phyloP scores from a whole-genome alignment of 768 basidiomycete genomes.

The Tricholoma terreum region DNA sequence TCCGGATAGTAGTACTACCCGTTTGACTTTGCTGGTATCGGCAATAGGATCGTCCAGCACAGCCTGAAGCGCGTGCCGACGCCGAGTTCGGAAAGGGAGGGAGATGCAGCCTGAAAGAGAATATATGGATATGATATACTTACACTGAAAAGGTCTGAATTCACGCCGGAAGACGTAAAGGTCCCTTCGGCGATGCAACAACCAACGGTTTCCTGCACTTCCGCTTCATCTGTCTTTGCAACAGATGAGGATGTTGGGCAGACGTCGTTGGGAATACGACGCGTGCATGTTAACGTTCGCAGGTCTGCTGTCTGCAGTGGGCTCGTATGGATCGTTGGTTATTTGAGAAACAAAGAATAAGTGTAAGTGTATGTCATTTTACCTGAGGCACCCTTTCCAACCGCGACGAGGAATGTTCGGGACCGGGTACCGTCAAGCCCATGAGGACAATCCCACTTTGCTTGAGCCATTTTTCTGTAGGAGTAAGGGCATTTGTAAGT shows the following conservation, averaged over 20 bases:
- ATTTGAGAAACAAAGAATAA: constrained; percentile 47
- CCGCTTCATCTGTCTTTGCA: constrained; percentile 80
- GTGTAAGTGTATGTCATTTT: neutral
- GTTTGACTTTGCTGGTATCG: constrained; percentile 41
- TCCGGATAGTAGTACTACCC: constrained; percentile 74
- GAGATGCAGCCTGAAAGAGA: constrained; percentile 62
- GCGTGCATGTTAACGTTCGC: constrained; percentile 79
- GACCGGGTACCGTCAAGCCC: constrained; percentile 91
- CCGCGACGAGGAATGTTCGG: constrained; percentile 88
- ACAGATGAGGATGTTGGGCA: constrained; percentile 88
- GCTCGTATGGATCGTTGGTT: constrained; percentile 63
- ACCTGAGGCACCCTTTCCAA: constrained; percentile 92
- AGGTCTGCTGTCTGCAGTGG: constrained; percentile 24
- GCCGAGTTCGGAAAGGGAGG: constrained; percentile 58
- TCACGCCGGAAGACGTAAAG: constrained; percentile 72
- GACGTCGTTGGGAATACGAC: constrained; percentile 86
- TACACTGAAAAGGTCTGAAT: neutral
- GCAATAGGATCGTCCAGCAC: constrained; percentile 55
- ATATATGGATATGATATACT: neutral
- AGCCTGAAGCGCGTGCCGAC: constrained; percentile 61
- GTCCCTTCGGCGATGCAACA: constrained; percentile 80
- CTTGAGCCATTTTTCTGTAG: constrained; percentile 84
- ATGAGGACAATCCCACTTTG: constrained; percentile 90
- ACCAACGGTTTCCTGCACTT: constrained; percentile 87
- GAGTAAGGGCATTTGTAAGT: neutral